These are phyloP conservation scores for Magnusiomyces paraingens DNA, from an alignment of 1,139 yeast species.

Conservation along the genomic window DNA sequence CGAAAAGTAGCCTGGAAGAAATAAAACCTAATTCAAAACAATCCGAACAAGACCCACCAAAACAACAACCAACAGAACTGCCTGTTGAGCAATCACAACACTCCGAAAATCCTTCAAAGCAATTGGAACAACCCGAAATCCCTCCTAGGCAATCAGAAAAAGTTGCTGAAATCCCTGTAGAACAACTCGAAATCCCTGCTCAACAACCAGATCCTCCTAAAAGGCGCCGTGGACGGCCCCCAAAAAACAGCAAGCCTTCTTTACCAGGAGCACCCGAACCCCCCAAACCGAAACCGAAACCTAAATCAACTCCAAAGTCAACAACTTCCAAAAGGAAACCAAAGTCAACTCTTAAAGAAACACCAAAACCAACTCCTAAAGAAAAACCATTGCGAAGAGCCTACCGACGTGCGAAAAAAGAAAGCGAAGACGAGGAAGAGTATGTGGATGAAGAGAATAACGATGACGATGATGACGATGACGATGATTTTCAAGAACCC, in stretches of 20 bases:
- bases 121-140: too few species aligned
- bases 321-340: not conserved
- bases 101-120: too few species aligned
- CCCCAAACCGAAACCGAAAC: not conserved
- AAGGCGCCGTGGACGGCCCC: not conserved
- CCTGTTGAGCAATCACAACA: too few species aligned
- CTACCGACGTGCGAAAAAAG: not conserved
- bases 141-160: too few species aligned
- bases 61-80: too few species aligned
- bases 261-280: not conserved
- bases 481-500: conserved; percentile 2
- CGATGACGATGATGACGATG: conserved; percentile 13
- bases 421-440: conserved; percentile 16
- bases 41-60: too few species aligned
- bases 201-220: too few species aligned
- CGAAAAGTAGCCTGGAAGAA: too few species aligned
- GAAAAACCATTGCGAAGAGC: not conserved
- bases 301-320: not conserved
- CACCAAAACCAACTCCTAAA: too few species aligned
- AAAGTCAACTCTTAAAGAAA: not conserved
- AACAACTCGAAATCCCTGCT: too few species aligned
- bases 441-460: conserved; percentile 14
- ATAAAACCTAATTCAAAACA: too few species aligned
- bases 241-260: not conserved
- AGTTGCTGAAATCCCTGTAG: too few species aligned